These are phyloP conservation scores for Fusarium circinatum DNA, from an alignment of 2,329 filamentous ascomycete species.

Conservation along the genomic window DNA sequence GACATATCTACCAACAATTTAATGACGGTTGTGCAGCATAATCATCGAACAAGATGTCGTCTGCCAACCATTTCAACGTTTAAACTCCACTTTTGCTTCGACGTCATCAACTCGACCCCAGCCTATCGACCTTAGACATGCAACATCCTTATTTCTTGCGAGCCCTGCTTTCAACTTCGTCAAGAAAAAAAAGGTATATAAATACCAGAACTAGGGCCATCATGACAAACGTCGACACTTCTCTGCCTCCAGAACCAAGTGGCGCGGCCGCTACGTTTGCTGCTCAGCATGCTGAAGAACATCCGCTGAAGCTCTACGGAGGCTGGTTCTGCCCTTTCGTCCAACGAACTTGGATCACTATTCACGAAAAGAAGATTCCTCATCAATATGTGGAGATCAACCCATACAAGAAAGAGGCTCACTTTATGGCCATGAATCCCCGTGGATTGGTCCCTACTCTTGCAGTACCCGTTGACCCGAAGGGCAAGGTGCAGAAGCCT, in stretches of 20 bases:
- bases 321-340: constrained; percentile 81
- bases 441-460: constrained; percentile 80
- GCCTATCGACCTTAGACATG: not conserved
- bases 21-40: not conserved
- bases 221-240: constrained; percentile 61
- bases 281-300: constrained; percentile 56
- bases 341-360: constrained; percentile 77
- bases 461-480: constrained; percentile 53
- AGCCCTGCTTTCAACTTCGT: not conserved
- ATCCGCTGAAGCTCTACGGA: constrained; percentile 73
- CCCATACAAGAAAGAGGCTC: constrained; percentile 77
- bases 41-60: not conserved
- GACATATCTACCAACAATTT: too few relatives aligned
- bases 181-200: not conserved
- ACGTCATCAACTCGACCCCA: constrained; percentile 29
- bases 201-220: not conserved
- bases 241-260: constrained; percentile 57
- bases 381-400: constrained; percentile 84
- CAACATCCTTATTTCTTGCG: not conserved
- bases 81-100: constrained; percentile 24
- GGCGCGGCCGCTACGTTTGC: constrained; percentile 62
- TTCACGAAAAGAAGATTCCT: constrained; percentile 77
- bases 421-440: constrained; percentile 77
- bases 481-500: constrained; percentile 58
- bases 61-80: not conserved